Evolutionary conservation across 495 filamentous ascomycete genomes (phyloP), one percentile per base, ranked within the genome.

Genomic region (Penicillium alfredii): DNA sequence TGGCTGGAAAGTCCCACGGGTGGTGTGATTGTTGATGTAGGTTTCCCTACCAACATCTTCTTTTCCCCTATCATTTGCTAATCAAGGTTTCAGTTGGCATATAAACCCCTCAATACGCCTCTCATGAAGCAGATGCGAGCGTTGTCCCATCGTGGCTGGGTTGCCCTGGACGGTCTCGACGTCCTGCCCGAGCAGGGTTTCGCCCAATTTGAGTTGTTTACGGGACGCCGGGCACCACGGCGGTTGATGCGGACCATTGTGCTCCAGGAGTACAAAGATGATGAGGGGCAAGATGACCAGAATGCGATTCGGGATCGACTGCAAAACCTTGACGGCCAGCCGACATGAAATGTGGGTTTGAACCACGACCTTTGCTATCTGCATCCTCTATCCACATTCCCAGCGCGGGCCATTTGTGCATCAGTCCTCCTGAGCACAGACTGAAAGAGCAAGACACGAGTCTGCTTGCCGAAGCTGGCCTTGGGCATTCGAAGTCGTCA

Each of bases 131-230:
- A 89, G 46, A 73, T 80, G 8, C 58, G 69, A 5, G 51, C 51
- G 8, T 53, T 82, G 9, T 74, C 77, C 0, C 72, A 76, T 16
- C 63, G 66, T 4, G 76, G 76, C 0, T 90, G 83, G 83, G 76
- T 83, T 2, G 77, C 81, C 4, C 69, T 88, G 27, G 83, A 88
- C 40, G 84, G 84, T 4, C 64, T 88, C 4, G 85, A 88, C 41
- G 74, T 88, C 4, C 69, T 90, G 2, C 76, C 78, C 0, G 84
- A 88, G 58, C 84, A 87, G 66, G 85, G 80, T 0, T 86, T 83
- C 53, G 82, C 83, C 25, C 82, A 86, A 18, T 90, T 88, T 49
- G 84, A 88, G 53, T 59, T 88, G 10, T 85, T 88, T 60, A 85
- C 83, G 1, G 85, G 84, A 1, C 71, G 84, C 14, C 73, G 81